Conservation (phyloP, 2,329 filamentous ascomycete species). For the Xylaria sp. region DNA sequence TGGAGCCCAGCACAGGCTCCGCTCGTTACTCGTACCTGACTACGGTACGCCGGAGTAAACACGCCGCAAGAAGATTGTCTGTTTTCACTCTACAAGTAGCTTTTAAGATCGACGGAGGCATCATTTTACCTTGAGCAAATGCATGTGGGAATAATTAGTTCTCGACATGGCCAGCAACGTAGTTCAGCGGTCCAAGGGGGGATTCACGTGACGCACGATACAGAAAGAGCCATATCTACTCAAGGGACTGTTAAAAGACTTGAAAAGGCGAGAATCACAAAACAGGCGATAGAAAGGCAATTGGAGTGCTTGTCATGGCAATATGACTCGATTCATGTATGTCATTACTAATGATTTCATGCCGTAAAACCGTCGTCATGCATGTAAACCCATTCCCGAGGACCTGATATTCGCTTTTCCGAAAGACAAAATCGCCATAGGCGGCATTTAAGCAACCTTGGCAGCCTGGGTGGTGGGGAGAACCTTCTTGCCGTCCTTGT, state of each 20-base stretch:
- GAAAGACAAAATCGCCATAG: constrained; percentile 45
- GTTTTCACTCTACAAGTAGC: no score
- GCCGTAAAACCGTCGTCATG: constrained; percentile 48
- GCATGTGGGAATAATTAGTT: not conserved
- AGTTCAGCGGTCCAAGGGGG: no score
- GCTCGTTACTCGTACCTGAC: no score
- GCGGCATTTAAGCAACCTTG: constrained; percentile 64
- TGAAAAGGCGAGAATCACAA: not conserved
- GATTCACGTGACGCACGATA: not conserved
- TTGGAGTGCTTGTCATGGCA: constrained; percentile 31
- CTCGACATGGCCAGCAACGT: not conserved
- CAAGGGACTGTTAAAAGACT: not conserved
- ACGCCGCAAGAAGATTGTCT: no score
- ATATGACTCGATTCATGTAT: constrained; percentile 50
- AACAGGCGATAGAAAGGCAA: not conserved
- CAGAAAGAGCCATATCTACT: not conserved
- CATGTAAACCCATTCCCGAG: constrained; percentile 48
- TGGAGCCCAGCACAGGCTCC: no score
- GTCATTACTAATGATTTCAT: constrained; percentile 52
- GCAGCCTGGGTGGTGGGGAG: constrained; percentile 83
- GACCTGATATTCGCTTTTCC: constrained; percentile 44
- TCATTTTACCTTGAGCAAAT: not conserved
- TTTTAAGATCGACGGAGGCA: no score
- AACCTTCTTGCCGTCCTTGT: constrained; percentile 99
- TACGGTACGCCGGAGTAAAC: no score